These are phyloP conservation scores for Periconia sp. DNA, from an alignment of 2,329 filamentous ascomycete genomes.

Conservation along the genomic window DNA sequence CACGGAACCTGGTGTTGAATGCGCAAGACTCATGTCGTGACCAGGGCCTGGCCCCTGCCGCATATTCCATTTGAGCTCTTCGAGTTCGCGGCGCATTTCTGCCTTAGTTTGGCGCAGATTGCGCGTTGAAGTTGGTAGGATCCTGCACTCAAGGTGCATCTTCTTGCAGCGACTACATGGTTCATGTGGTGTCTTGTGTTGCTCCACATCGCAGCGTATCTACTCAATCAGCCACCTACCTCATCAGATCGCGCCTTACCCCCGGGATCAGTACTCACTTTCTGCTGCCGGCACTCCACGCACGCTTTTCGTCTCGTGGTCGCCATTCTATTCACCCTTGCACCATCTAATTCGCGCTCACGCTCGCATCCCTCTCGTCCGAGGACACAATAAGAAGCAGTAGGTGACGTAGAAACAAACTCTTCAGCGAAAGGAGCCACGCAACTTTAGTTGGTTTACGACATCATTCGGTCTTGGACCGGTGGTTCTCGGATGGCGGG, in stretches of 20 bases:
- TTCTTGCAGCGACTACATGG: constrained; percentile 43
- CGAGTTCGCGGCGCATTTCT: constrained; percentile 45
- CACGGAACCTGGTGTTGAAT: constrained; percentile 34
- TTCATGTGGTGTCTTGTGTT: constrained; percentile 44
- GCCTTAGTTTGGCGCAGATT: constrained; percentile 46
- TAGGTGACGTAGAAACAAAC: no score
- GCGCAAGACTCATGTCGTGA: constrained; percentile 30
- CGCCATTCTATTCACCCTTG: no score
- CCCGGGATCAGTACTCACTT: constrained; percentile 26
- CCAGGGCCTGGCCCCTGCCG: constrained; percentile 27
- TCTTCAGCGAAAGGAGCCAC: background rate
- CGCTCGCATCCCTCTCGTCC: no score
- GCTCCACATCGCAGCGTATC: constrained; percentile 48
- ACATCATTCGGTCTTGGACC: constrained; percentile 36
- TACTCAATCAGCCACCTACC: constrained; percentile 24
- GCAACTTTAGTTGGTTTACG: constrained; percentile 29
- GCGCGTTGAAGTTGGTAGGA: constrained; percentile 43
- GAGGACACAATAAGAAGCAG: no score
- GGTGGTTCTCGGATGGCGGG: constrained; percentile 41
- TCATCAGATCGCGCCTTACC: background rate
- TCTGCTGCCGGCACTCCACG: constrained; percentile 47
- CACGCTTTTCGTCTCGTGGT: constrained; percentile 44
- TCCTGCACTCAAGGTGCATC: constrained; percentile 44
- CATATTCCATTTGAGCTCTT: constrained; percentile 44
- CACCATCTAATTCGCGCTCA: no score